These are phyloP conservation scores for Colletotrichum falcatum DNA, from an alignment of 2,329 filamentous ascomycete species.

Conservation along the genomic window DNA sequence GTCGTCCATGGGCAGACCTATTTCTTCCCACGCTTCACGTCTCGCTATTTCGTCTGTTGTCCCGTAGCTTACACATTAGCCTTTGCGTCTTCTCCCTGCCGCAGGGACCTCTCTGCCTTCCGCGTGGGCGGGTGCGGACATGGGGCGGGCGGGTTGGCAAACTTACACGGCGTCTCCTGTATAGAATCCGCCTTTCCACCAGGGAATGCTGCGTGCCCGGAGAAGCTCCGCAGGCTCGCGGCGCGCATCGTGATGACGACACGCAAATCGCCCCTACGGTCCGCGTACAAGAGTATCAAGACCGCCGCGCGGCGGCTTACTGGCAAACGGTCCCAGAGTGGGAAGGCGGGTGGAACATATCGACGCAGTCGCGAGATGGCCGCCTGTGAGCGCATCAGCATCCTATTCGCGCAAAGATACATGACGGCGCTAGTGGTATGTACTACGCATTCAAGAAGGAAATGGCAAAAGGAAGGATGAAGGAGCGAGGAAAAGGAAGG, in stretches of 20 bases:
- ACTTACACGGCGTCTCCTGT: slow-evolving; percentile 70
- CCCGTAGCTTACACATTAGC: not conserved
- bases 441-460: slow-evolving; percentile 19
- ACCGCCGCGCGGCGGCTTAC: slow-evolving; percentile 83
- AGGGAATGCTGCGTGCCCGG: slow-evolving; percentile 89
- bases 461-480: not conserved
- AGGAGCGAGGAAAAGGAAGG: not conserved
- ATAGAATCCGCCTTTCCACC: slow-evolving; percentile 77
- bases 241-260: slow-evolving; percentile 78
- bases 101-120: not conserved
- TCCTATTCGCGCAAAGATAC: slow-evolving; percentile 40
- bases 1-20: slow-evolving; percentile 83
- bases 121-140: not conserved
- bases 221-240: slow-evolving; percentile 73
- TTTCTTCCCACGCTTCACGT: slow-evolving; percentile 92
- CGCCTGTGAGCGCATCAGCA: slow-evolving; percentile 55
- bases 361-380: slow-evolving; percentile 71
- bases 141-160: not conserved
- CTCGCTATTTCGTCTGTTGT: slow-evolving; percentile 82
- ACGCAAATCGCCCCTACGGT: slow-evolving; percentile 81
- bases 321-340: slow-evolving; percentile 72
- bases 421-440: slow-evolving; percentile 38
- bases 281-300: slow-evolving; percentile 87
- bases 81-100: not conserved
- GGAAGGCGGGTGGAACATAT: slow-evolving; percentile 70